Evolutionary conservation across 1,284 basidiomycete species (phyloP), one percentile per base, ranked within the genome.

Genomic region (Volvariella volvacea): DNA sequence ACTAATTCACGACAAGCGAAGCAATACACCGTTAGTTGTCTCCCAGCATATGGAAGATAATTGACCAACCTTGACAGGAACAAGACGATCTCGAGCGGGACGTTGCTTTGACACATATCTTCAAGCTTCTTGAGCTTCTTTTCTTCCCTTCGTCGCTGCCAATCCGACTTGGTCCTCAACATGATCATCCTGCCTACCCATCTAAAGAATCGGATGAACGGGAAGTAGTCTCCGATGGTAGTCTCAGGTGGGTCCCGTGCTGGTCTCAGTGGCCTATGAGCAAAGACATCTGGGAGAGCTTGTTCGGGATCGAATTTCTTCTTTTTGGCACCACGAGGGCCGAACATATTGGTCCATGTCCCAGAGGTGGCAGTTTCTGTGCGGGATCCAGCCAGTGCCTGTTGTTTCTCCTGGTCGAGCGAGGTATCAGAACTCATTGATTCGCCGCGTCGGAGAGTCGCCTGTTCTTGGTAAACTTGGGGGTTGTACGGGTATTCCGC

Each of bases 31-130:
- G n/a, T n/a, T n/a, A n/a, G n/a, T n/a, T n/a, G n/a, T n/a, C n/a
- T n/a, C n/a, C n/a, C n/a, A n/a, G n/a, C n/a, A n/a, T n/a, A n/a
- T n/a, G n/a, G 6, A 28, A 6, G 25, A 12, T 28, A 6, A 28
- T 6, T 28, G 6, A 28, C 25, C 55, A 41, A 72, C 67, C 63
- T 76, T 36, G 71, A 73, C 40, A 82, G 57, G 53, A 74, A 74
- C 28, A 83, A 61, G 34, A 69, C 65, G 48, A 83, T 76, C 60
- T 84, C 80, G 20, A 83, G 58, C 2, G 82, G 82, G 2, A 84
- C 72, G 56, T 82, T 80, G 47, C 77, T 79, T 50, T 82, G 79
- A 10, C 77, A 66, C 28, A 68, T 56, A 44, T 66, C 62, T 39
- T 59, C 61, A 49, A 54, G 54, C 41, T 57, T 58, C 30, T 52